phyloP scores from a whole-genome alignment of 2,329 filamentous ascomycete species.

The Colletotrichum sp. region DNA sequence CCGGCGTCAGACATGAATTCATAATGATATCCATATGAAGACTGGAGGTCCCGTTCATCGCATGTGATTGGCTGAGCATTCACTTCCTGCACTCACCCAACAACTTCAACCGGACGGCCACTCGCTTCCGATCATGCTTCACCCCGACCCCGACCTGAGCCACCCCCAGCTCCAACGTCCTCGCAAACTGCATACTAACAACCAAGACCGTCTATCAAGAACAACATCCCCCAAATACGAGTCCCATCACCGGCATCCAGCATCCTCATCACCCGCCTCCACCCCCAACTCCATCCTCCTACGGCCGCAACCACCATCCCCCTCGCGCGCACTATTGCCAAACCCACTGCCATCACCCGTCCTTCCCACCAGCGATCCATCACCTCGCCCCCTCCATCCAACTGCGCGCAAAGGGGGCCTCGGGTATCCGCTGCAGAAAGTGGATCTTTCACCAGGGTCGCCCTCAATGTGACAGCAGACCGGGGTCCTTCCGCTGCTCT shows the following conservation, averaged over 20 bases:
- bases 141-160: not conserved
- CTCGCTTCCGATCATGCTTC: accelerated
- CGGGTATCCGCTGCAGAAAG: not conserved
- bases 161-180: not conserved
- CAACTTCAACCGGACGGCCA: not conserved
- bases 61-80: not conserved
- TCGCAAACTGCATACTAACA: not conserved
- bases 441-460: not conserved
- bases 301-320: not conserved
- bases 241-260: not conserved
- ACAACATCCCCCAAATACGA: not conserved
- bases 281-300: not conserved
- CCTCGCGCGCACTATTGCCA: not conserved
- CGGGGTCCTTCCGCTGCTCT: not conserved
- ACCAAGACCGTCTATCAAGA: not conserved
- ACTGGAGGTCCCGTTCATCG: not conserved
- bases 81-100: not conserved
- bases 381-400: not conserved
- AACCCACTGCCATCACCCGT: not conserved
- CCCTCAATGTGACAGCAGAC: not conserved
- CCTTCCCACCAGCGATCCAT: not conserved
- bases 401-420: not conserved
- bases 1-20: not conserved
- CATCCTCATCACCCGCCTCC: not conserved
- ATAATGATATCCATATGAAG: not conserved